phyloP scores from a whole-genome alignment of 2,329 filamentous ascomycete species.

The Alternaria hordeiaustralica region DNA sequence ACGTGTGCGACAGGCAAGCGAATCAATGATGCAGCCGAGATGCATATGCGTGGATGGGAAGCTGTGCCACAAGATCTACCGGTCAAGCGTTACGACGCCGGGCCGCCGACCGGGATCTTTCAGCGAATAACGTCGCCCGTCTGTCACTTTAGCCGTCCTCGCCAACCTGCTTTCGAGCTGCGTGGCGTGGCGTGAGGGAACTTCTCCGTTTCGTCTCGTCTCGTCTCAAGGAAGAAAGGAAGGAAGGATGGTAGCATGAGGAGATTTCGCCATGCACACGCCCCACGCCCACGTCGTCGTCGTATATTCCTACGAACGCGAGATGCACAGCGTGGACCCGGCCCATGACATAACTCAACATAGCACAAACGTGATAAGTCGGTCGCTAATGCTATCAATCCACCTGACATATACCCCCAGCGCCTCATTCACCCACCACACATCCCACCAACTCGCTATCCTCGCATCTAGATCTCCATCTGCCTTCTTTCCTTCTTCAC shows the following conservation, averaged over 20 bases:
- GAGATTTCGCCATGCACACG: background rate
- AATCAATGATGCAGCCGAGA: background rate
- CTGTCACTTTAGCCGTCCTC: slow-evolving; percentile 9
- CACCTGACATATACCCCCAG: background rate
- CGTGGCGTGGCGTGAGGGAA: background rate
- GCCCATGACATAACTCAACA: background rate
- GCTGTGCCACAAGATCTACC: slow-evolving; percentile 9
- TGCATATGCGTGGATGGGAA: slow-evolving; percentile 4
- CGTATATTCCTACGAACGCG: background rate
- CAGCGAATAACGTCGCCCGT: slow-evolving; percentile 6
- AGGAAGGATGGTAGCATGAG: background rate
- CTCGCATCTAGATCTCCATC: background rate
- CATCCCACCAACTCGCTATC: background rate
- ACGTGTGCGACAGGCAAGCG: background rate
- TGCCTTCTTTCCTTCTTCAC: background rate
- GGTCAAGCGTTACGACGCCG: slow-evolving; percentile 9
- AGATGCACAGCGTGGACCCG: background rate
- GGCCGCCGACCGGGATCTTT: slow-evolving; percentile 10
- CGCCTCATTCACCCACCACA: background rate
- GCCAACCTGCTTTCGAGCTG: background rate
- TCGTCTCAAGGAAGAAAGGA: background rate
- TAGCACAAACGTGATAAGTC: background rate
- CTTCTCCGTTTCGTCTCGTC: background rate
- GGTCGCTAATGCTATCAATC: background rate
- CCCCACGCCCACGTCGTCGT: background rate